Conservation (phyloP, 2,329 filamentous ascomycete genomes). For the Neonectria magnoliae region DNA sequence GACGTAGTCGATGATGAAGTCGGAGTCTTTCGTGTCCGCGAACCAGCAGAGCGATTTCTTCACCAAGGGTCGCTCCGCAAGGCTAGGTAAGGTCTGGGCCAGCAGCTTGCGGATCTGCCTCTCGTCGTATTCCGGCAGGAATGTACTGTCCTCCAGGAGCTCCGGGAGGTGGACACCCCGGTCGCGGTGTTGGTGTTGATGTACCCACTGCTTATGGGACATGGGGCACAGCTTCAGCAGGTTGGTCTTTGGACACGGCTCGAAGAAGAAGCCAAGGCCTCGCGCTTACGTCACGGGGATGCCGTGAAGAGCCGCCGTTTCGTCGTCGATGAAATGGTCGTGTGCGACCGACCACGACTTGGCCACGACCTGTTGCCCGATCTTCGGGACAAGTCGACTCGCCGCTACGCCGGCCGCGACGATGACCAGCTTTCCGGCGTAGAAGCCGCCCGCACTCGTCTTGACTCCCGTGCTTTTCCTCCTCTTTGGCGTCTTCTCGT, state of each 20-base stretch:
- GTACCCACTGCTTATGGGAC: conserved; percentile 67
- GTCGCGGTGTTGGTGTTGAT: conserved; percentile 51
- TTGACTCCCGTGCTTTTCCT: conserved; percentile 29
- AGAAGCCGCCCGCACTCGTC: conserved; percentile 25
- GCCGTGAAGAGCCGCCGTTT: conserved; percentile 62
- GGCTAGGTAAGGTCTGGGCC: conserved; percentile 60
- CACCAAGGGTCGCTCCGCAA: conserved; percentile 66
- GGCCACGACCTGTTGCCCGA: conserved; percentile 62
- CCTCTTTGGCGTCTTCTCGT: conserved; percentile 24
- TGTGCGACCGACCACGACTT: conserved; percentile 70
- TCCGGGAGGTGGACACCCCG: conserved; percentile 53
- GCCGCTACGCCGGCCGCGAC: conserved; percentile 63
- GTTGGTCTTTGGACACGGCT: conserved; percentile 67
- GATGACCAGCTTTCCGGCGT: conserved; percentile 54
- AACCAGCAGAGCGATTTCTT: conserved; percentile 70
- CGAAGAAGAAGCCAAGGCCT: conserved; percentile 73
- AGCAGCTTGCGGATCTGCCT: conserved; percentile 60
- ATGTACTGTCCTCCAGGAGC: conserved; percentile 50
- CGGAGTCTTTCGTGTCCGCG: conserved; percentile 64
- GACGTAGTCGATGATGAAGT: too few relatives aligned
- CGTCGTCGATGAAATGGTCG: conserved; percentile 64
- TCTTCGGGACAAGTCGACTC: conserved; percentile 57
- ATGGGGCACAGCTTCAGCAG: conserved; percentile 69
- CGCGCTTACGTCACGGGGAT: conserved; percentile 70
- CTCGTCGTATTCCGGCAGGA: conserved; percentile 65